Base-by-base conservation (phyloP, 495 filamentous ascomycete genomes). In the Penicillium steckii region DNA sequence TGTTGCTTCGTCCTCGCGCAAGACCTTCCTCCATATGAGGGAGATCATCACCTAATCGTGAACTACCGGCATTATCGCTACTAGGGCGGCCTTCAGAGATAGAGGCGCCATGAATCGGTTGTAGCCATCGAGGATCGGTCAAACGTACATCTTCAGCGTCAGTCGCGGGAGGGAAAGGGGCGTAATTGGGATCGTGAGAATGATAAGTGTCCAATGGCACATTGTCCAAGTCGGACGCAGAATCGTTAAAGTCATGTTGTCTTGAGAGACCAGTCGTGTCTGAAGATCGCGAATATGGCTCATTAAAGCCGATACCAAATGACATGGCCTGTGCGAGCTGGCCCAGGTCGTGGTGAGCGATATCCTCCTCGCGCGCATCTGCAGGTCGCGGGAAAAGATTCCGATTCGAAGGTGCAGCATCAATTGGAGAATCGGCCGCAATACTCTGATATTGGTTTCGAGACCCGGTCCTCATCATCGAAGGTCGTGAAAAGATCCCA, bases 21-120 rank as follows among this genome's bases (percentile, higher is more conserved):
- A 70, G 59, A 46, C 71, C 66, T 54, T 67, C 64, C 66, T 89
- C 86, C 15, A 78, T 56, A 58, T 77, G 70, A 25, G 67, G 70
- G 26, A 87, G 65, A 64, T 88, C 81, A 66, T 90, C 86, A 15
- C 86, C 85, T 15, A 88, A 62, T 29, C 75, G 76, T 8, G 80
- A 74, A 42, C 57, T 70, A 26, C 67, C 64, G 46, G 81, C 87
- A 57, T 86, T 57, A 69, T 84, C 82, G 29, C 83, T 82, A 57
- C 85, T 81, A 37, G 76, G 69, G 48, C 82, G 80, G n/a, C 59
- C 68, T 35, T 72, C 74, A 8, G 75, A 70, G 21, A 68, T 59
- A 26, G 74, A 49, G 9, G 80, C 76, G 38, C 88, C 85, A 53
- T 80, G 79, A 24, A 92, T 86, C 35, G 87, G 87, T 64, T 90